Base-by-base conservation (phyloP, 495 filamentous ascomycete genomes). In the Sordaria brevicollis region DNA sequence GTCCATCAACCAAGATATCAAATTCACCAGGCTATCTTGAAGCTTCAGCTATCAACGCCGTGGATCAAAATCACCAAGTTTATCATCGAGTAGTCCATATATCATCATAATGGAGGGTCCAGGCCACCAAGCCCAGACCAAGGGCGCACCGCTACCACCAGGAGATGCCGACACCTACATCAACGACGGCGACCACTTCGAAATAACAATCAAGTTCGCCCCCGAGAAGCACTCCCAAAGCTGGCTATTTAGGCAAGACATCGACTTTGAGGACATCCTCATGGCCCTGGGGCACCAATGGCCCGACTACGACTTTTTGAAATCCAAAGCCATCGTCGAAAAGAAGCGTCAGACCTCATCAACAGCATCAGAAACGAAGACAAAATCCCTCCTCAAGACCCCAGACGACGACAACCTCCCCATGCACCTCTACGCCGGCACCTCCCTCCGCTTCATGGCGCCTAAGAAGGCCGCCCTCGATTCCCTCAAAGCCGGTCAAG, bases 361-460 rank as follows among this genome's bases (percentile, higher is more conserved):
- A 31, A 2, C 67, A 43, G 4, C 62, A n/a, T n/a, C n/a, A n/a
- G n/a, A n/a, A n/a, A 77, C 6, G 78, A 36, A 65, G 29, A 65
- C 38, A 5, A 74, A 72, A 37, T 15, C 73, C 4, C 65, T 77
- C 65, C 72, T 76, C 71, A 75, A 74, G 37, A 68, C 70, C 68
- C 68, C 87, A 76, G 54, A 71, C 36, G 78, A 78, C 71, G 69
- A 66, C 43, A 31, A 74, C 36, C 73, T 76, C 34, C 78, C 79
- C 68, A 78, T 93, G 75, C 34, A 86, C 75, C 41, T 84, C 72
- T 80, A 90, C 25, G 69, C 79, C 36, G 70, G 77, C 75, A 88
- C 85, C 78, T 89, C 88, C 72, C 86, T 92, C 73, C 82, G 81
- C 41, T 81, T 92, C 65, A 82, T 93, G 76, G 89, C 89, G 69